Conservation (phyloP, 1,284 basidiomycete species). For the Cryptococcus sp. region DNA sequence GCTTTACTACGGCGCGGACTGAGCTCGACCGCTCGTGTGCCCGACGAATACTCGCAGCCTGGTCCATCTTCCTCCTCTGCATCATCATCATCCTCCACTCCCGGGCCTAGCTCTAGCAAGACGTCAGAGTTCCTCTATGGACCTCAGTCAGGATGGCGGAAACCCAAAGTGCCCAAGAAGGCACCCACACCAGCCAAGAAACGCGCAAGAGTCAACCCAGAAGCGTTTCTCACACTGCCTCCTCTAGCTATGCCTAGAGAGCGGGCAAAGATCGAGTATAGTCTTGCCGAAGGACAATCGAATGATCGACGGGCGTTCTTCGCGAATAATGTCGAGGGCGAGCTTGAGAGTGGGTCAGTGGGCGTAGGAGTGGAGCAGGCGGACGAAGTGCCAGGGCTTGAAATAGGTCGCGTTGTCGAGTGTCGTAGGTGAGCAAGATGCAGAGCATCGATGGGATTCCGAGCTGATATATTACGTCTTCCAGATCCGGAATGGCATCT, state of each 20-base stretch:
- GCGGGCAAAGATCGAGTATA: slow-evolving; percentile 17
- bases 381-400: slow-evolving; percentile 28
- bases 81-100: background rate
- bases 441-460: background rate
- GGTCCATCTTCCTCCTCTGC: background rate
- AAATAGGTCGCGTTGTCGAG: slow-evolving; percentile 43
- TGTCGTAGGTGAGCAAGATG: slow-evolving; percentile 34
- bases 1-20: background rate
- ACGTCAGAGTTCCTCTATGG: slow-evolving; percentile 14
- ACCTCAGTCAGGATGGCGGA: slow-evolving; percentile 9
- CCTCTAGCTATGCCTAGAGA: slow-evolving; percentile 4
- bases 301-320: slow-evolving; percentile 30
- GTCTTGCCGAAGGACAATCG: slow-evolving; percentile 17
- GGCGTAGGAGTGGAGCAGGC: slow-evolving; percentile 17
- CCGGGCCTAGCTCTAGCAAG: background rate
- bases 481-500: slow-evolving; percentile 26
- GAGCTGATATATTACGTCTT: background rate
- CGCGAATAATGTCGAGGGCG: slow-evolving; percentile 18
- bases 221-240: slow-evolving; percentile 20
- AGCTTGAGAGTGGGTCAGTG: slow-evolving; percentile 7
- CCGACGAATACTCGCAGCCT: background rate
- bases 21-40: background rate
- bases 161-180: slow-evolving; percentile 11
- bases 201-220: slow-evolving; percentile 19
- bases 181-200: slow-evolving; percentile 11